Base-by-base conservation (phyloP, 2,329 filamentous ascomycete species). In the Dactylellina parvicollis region DNA sequence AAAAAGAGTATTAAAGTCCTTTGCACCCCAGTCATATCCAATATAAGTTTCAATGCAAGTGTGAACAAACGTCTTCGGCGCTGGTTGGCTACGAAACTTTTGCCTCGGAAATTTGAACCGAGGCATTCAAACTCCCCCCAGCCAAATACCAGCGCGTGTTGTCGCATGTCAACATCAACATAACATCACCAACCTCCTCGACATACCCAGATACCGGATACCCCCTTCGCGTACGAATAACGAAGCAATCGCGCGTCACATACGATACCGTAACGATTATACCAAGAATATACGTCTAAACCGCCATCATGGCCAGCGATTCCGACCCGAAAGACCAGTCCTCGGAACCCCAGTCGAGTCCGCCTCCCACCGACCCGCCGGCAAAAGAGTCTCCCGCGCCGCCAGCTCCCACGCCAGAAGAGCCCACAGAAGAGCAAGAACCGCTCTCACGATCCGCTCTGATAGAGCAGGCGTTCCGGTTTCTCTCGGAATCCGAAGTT, bases 131-230 rank as follows among this genome's bases (percentile, higher is more conserved):
- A 14, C 28, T n/a, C n/a, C 22, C 22, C 10, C 36, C 14, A 8
- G 18, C 8, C 40, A 26, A 36, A 26, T 49, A 38, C 32, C 30
- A 36, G 59, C 52, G 59, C 60, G 67, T 50, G 57, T 59, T 64
- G 67, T 72, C 67, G 67, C 67, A 72, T 72, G 67, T 72, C 67
- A 72, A 72, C 66, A 72, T 56, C 38, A 71, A 50, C 61, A 71
- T 50, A 62, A 62, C 52, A 26, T 38, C 52, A 26, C 55, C 64
- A 69, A 47, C 64, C 55, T 69, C 64, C 55, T 26, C n/a, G 24
- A 30, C 52, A 38, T 22, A 24, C 44, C 24, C 16, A 26, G 8
- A 40, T 52, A 24, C 16, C 56, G n/a, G 22, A 49, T 32, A 14
- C 8, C 40, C 16, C 30, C 18, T 60, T 34, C 40, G 9, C 49